Evolutionary conservation across 352 stramenopile species (phyloP), one percentile per base, ranked within the genome.

Genomic region (Plasmopara muralis): DNA sequence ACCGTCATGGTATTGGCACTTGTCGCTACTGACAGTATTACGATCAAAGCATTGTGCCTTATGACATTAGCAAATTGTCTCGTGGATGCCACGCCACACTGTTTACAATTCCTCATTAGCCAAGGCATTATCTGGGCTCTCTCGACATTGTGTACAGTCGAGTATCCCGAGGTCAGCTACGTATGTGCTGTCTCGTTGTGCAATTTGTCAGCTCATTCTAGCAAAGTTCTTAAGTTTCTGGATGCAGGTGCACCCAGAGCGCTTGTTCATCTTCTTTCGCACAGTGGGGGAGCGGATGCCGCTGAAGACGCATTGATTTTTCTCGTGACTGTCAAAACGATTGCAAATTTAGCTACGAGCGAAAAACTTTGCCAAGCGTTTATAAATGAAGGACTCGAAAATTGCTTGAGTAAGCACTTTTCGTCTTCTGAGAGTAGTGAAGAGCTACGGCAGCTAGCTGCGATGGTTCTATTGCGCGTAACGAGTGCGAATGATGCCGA

Each of bases 61-160:
- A 86, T 87, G 62, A 83, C 68, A 6, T 64, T 91, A 3, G 76
- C 77, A 35, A 91, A 91, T 54, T 91, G 81, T 42, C 69, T 91
- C 4, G 72, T 84, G 10, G 64, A 75, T 42, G 60, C 73, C 20
- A 25, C 20, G 1, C 20, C 20, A 25, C 20, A 25, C 20, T 25
- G 20, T 3, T 25, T 25, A 25, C 20, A 25, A 1, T 25, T 25
- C 20, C 20, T 25, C 3, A 25, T 25, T 25, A 25, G 20, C 20
- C 20, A 89, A 47, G 78, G 81, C 1, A 72, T 89, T 51, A 83
- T 89, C 45, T 91, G 81, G 81, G 78, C 81, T 4, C 53, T 91
- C 6, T 66, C 72, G 0, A 87, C 81, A 8, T 60, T 91, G n/a
- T 74, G 71, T n/a, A 57, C 66, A 6, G 63, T 89, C 4, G 55